phyloP scores from a whole-genome alignment of 345 rosid genomes.

The Heritiera littoralis region DNA sequence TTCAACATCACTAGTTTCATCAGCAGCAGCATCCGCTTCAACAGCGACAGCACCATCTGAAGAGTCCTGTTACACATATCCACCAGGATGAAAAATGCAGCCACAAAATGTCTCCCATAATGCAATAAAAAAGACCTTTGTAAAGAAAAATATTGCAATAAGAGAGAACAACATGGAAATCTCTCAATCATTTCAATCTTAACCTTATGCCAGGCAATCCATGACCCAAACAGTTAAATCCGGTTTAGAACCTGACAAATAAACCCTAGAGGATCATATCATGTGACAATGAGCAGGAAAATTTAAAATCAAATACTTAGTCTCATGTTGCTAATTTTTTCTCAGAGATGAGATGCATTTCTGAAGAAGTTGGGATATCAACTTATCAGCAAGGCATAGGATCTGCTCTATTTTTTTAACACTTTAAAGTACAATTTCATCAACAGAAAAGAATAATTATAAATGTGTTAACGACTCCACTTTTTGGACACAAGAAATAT shows the following conservation, averaged over 20 bases:
- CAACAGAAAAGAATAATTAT: neutral
- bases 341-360: neutral
- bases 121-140: neutral
- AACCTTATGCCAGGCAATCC: neutral
- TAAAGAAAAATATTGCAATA: slow-evolving; percentile 6
- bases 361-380: neutral
- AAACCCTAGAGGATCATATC: neutral
- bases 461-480: neutral
- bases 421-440: neutral
- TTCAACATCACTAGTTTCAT: slow-evolving; percentile 43
- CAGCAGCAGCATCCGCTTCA: slow-evolving; percentile 43
- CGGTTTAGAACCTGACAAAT: neutral
- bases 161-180: neutral
- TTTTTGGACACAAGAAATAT: neutral
- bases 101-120: slow-evolving; percentile 4
- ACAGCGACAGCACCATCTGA: slow-evolving; percentile 49
- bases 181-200: neutral
- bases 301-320: neutral
- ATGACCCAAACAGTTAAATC: neutral
- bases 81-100: slow-evolving; percentile 13
- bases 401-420: neutral
- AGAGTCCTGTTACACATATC: slow-evolving; percentile 55
- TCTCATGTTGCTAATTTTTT: neutral
- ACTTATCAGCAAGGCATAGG: neutral
- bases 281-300: neutral